Evolutionary conservation across 352 stramenopile species (phyloP), one percentile per base, ranked within the genome.

Genomic region (Vaucheria bursata): DNA sequence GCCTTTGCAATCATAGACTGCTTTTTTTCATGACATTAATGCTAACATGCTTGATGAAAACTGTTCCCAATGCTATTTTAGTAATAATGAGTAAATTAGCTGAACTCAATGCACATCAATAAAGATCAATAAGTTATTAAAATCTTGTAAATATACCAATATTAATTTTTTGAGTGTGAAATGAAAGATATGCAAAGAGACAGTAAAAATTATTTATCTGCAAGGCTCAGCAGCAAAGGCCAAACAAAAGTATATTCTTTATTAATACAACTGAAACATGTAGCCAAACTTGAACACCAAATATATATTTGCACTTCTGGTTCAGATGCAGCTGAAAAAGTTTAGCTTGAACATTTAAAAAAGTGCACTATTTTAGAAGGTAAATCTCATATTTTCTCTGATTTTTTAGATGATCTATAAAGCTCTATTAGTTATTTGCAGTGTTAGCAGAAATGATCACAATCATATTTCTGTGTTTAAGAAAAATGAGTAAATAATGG

Each of bases 191-290:
- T 40, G 52, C 77, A 25, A 53, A 67, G 18, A 2, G 53, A 68
- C 8, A 34, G 34, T 31, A 31, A 37, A 34, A 31, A 34, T 2
- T 31, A 34, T 2, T 7, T 68, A 34, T 2, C 79, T 34, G 29
- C 29, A 38, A 36, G 52, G 33, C 39, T 78, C 0, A 39, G 38
- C 34, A 68, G 75, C 7, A 73, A 82, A 32, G 77, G 77, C n/a
- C 71, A 39, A 5, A 79, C 78, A 33, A 52, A 65, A 64, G 36
- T 82, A 34, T 73, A 72, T 36, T 73, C 77, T 0, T 82, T 53
- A 40, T 31, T 82, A 66, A 64, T 79, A 35, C 77, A 82, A 73
- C 77, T 82, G 59, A 71, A 82, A 67, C 79, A 66, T 25, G 50
- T 75, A 0, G 35, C 49, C 29, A 73, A 82, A 67, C 36, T 82